phyloP scores from a whole-genome alignment of 805 yeast genomes.

The Sugiyamaella mastotermitis region DNA sequence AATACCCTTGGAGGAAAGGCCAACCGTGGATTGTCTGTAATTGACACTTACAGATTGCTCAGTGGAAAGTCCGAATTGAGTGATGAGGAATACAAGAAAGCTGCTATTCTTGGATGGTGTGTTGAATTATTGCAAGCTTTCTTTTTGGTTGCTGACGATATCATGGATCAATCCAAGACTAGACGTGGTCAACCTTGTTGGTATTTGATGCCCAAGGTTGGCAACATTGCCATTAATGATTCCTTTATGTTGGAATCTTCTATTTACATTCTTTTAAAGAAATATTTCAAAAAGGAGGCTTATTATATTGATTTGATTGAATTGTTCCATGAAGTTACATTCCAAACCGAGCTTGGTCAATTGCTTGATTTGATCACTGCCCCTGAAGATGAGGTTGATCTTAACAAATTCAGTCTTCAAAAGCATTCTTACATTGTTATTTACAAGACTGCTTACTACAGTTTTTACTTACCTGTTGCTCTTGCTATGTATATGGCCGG shows the following conservation, averaged over 20 bases:
- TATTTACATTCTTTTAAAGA: constrained; percentile 81
- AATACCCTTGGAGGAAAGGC: constrained; percentile 96
- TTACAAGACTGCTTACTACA: constrained; percentile 95
- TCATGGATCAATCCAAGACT: constrained; percentile 95
- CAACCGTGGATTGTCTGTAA: constrained; percentile 92
- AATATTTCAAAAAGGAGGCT: constrained; percentile 72
- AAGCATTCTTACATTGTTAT: constrained; percentile 95
- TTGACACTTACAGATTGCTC: constrained; percentile 83
- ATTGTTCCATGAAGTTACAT: constrained; percentile 93
- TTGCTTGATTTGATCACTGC: constrained; percentile 93
- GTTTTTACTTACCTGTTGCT: constrained; percentile 96
- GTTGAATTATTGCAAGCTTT: constrained; percentile 93
- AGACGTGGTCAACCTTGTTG: constrained; percentile 99
- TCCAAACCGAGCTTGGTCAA: constrained; percentile 97
- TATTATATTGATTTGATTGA: constrained; percentile 89
- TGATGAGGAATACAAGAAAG: constrained; percentile 68
- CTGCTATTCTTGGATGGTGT: constrained; percentile 91
- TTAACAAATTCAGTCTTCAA: constrained; percentile 74
- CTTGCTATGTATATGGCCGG: constrained; percentile 94
- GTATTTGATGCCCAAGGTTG: constrained; percentile 75
- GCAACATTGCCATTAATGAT: constrained; percentile 93
- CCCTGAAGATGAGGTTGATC: constrained; percentile 90
- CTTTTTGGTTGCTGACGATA: constrained; percentile 95
- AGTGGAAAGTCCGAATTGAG: constrained; percentile 59
- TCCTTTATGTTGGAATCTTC: constrained; percentile 96